These are phyloP conservation scores for Blastosporella zonata DNA, from an alignment of 1,284 basidiomycete genomes.

Conservation along the genomic window DNA sequence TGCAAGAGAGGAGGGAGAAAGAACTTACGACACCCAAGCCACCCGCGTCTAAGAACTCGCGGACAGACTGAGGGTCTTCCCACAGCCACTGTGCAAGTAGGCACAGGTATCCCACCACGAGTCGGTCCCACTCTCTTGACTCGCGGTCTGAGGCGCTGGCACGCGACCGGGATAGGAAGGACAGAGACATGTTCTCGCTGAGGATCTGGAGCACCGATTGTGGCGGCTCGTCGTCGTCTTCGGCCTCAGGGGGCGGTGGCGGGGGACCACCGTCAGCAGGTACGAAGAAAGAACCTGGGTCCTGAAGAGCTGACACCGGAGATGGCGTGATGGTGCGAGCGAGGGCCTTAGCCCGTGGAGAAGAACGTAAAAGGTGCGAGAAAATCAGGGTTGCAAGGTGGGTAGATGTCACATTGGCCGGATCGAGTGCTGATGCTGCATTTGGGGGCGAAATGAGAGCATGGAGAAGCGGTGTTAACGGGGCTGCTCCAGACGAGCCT, in stretches of 20 bases:
- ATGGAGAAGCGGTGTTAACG: constrained; percentile 64
- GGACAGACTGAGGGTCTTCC: constrained; percentile 88
- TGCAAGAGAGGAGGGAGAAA: not conserved
- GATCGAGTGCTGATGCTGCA: constrained; percentile 46
- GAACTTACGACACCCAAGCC: constrained; percentile 83
- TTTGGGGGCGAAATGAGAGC: constrained; percentile 55
- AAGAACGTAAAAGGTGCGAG: constrained; percentile 64
- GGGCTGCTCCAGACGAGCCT: constrained; percentile 40
- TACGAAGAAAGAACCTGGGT: constrained; percentile 60
- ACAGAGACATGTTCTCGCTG: constrained; percentile 68
- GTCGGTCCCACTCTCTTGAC: constrained; percentile 82
- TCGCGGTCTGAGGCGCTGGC: constrained; percentile 67
- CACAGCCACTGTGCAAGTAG: constrained; percentile 93
- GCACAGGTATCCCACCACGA: constrained; percentile 85
- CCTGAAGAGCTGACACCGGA: constrained; percentile 28
- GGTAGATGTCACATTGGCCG: constrained; percentile 53
- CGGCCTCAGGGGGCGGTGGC: constrained; percentile 27
- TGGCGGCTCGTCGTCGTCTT: constrained; percentile 61
- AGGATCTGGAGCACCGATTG: constrained; percentile 71
- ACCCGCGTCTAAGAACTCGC: constrained; percentile 88
- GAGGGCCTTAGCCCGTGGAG: constrained; percentile 74
- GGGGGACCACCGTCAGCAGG: constrained; percentile 60
- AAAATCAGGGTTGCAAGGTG: constrained; percentile 72
- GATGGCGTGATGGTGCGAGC: constrained; percentile 66
- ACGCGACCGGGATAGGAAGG: constrained; percentile 65